phyloP scores from a whole-genome alignment of 1,284 basidiomycete genomes.

The Cutaneotrichosporon sp. region DNA sequence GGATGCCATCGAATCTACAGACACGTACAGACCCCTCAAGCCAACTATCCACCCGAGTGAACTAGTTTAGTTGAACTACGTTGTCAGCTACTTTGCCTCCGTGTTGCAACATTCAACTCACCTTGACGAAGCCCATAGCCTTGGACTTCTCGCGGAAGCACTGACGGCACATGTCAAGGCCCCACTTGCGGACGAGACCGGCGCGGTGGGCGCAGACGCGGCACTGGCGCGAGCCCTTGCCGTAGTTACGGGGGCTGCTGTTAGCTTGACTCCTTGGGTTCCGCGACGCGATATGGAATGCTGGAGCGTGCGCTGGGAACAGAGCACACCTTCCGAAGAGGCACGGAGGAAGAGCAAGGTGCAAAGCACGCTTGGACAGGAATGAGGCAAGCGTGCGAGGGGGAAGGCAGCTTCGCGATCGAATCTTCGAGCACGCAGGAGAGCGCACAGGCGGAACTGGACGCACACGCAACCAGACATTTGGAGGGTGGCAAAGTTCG shows the following conservation, averaged over 20 bases:
- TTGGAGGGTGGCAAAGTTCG: background rate
- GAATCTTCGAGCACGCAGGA: background rate
- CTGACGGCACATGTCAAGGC: conserved; percentile 68
- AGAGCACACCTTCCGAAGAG: background rate
- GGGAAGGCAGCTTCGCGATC: background rate
- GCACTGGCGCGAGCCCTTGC: conserved; percentile 93
- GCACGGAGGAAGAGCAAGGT: background rate
- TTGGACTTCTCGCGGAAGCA: conserved; percentile 94
- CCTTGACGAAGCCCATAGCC: conserved; percentile 93
- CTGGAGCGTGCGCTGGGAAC: background rate
- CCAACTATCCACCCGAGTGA: conserved; percentile 16
- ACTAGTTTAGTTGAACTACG: conserved; percentile 40
- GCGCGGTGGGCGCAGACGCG: conserved; percentile 94
- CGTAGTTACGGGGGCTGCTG: conserved; percentile 79
- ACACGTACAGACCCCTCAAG: conserved; percentile 20
- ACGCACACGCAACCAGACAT: background rate
- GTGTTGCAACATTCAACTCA: conserved; percentile 52
- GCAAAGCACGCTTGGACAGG: background rate
- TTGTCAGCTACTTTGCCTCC: conserved; percentile 9
- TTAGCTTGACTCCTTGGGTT: conserved; percentile 3
- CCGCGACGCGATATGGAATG: background rate
- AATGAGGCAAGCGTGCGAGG: background rate
- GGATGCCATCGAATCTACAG: conserved; percentile 28
- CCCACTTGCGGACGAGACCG: conserved; percentile 72
- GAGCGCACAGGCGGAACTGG: background rate